Base-by-base conservation (phyloP, 139 green algal genomes). In the Ulvella scutata region DNA sequence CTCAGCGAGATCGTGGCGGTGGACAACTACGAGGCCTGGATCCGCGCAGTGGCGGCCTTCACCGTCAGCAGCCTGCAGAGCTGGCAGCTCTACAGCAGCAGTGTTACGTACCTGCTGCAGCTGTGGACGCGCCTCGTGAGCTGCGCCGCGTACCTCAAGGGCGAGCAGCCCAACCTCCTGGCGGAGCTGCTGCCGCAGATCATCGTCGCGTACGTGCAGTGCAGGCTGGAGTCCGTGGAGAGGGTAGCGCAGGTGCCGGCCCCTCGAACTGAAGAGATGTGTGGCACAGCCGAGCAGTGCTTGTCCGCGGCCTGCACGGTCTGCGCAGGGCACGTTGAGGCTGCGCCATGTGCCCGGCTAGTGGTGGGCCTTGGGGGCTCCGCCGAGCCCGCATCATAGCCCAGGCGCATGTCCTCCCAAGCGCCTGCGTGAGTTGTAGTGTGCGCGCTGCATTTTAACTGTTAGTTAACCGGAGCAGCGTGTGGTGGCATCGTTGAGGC, bases 101-200 rank as follows among this genome's bases (percentile, higher is more conserved):
- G 51, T 1, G 51, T 67, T n/a, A 67, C 51, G 17, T 98, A 98
- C 86, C 84, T 98, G 77, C 83, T 97, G 72, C 90, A 89, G 13
- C 82, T 97, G 38, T 97, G 93, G 93, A 90, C 80, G 7, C 82
- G 94, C 13, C 85, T 99, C 23, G 92, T 98, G 17, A 90, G 81
- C 1, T 90, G 75, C 75, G 93, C 96, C 90, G 90, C 92, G 0
- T 98, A 98, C 84, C 86, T 96, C 4, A 97, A 97, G 79, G 92
- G 91, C 20, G 93, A 97, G 77, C 86, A 82, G 0, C 93, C 94
- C 26, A 90, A 83, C 29, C 85, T 94, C 76, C 88, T 99, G 43
- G 94, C 98, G 13, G 83, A 79, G 38, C 96, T 92, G 61, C 92
- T 98, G 23, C 94, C 93, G 2, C 87, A 92, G 38, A 98, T 99